Percentiles rank a stretch among this genome's conserved stretches.
Evolutionary conservation across 176 grass and related monocot genomes (phyloP).

Genomic region (Carex pumila): DNA sequence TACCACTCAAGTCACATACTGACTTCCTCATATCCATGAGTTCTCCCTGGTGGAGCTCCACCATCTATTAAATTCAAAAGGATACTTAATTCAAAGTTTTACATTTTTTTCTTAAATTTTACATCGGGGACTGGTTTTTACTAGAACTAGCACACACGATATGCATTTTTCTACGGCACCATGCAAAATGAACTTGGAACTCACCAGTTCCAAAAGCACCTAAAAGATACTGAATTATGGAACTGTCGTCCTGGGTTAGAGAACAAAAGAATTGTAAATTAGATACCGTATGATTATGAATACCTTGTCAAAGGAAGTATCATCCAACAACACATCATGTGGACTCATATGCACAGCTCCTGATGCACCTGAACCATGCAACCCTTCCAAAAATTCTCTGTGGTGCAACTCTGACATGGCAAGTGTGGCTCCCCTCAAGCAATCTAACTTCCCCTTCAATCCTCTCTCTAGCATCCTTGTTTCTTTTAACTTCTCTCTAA

Average conservation of each 20-base stretch:
- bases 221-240: neutral
- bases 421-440: constrained; percentile 71
- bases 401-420: constrained; percentile 68
- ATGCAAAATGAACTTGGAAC: neutral
- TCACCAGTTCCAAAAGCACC: neutral
- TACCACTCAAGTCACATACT: constrained; percentile 8
- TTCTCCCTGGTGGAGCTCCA: constrained; percentile 36
- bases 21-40: constrained; percentile 15
- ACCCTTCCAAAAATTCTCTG: constrained; percentile 37
- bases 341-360: neutral
- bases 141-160: neutral
- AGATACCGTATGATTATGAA: neutral
- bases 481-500: constrained; percentile 52
- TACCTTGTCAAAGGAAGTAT: neutral
- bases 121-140: neutral
- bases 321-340: neutral
- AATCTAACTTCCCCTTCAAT: constrained; percentile 63
- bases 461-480: constrained; percentile 50
- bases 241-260: neutral
- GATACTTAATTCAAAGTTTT: neutral
- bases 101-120: neutral
- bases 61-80: constrained; percentile 23
- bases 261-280: neutral
- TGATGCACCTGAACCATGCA: constrained; percentile 26
- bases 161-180: neutral